Base-by-base conservation (phyloP, 2,329 filamentous ascomycete genomes). In the Alternaria sp. region DNA sequence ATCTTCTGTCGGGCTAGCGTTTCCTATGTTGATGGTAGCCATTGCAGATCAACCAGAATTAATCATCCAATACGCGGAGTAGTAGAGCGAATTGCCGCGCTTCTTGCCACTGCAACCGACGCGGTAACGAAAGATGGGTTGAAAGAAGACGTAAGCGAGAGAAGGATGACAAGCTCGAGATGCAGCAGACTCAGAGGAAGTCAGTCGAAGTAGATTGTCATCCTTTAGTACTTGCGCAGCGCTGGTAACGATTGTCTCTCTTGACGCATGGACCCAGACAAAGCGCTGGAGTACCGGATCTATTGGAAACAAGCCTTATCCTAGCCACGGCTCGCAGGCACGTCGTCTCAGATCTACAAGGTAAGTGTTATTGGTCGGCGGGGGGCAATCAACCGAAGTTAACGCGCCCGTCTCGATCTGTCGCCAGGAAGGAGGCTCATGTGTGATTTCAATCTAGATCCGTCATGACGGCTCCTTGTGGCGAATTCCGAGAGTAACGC, bases 231-330 rank as follows among this genome's bases (percentile, higher is more conserved):
- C 71, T 70, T 54, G 63, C 59, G 54, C 57, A 61, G 45, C 45
- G 34, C 64, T 65, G 58, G 50, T 65, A 58, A 62, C 54, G 60
- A 69, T 40, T 20, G 66, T 68, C 69, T 72, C 67, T 69, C 69
- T 63, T 55, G 57, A 69, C 67, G 73, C 73, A 71, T 69, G 67
- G 68, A 56, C 68, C 71, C 70, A 66, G 66, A 52, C 56, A 65
- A 60, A 59, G 67, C 57, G 64, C 66, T 76, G 59, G 72, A 77
- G 75, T 76, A 75, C 74, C 75, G 75, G 71, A 70, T 71, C 73
- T 74, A 77, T 75, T 75, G 67, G 61, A 62, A 72, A 71, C 69
- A 71, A 73, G 69, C 74, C 74, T 74, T 75, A 74, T 73, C 73
- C 73, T 72, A 77, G 74, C 66, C 62, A 72, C 72, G 71, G 70